These are phyloP conservation scores for Hylodesmum podocarpum DNA, from an alignment of 306 rosid species.

Conservation along the genomic window DNA sequence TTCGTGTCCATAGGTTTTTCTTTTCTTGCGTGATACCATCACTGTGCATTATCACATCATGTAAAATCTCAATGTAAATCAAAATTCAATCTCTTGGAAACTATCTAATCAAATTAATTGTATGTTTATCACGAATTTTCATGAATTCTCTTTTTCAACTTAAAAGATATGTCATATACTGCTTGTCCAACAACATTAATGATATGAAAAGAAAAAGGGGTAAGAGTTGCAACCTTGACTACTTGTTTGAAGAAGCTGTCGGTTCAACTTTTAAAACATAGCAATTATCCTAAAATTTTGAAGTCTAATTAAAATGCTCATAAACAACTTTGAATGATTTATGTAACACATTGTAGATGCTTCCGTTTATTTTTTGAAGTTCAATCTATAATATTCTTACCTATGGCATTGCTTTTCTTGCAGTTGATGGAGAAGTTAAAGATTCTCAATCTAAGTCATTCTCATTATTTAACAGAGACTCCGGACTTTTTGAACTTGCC, in stretches of 20 bases:
- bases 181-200: too few species aligned
- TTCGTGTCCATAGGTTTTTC: too few species aligned
- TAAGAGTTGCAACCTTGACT: neutral
- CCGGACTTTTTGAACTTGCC: conserved; percentile 32
- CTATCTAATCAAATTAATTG: too few species aligned
- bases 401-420: neutral
- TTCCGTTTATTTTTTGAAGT: neutral
- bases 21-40: too few species aligned
- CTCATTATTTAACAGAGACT: neutral
- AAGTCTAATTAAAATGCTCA: neutral
- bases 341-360: neutral
- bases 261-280: neutral
- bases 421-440: conserved; percentile 23
- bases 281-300: neutral
- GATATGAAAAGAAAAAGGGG: too few species aligned
- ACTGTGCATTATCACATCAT: neutral
- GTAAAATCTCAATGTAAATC: too few species aligned
- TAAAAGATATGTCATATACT: too few species aligned
- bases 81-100: too few species aligned
- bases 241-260: neutral
- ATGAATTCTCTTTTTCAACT: neutral
- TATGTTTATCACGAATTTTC: neutral
- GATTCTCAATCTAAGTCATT: conserved; percentile 36
- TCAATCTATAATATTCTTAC: neutral
- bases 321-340: neutral